Evolutionary conservation across 495 filamentous ascomycete species (phyloP), one percentile per base, ranked within the genome.

Genomic region (Entonaema liquescens): DNA sequence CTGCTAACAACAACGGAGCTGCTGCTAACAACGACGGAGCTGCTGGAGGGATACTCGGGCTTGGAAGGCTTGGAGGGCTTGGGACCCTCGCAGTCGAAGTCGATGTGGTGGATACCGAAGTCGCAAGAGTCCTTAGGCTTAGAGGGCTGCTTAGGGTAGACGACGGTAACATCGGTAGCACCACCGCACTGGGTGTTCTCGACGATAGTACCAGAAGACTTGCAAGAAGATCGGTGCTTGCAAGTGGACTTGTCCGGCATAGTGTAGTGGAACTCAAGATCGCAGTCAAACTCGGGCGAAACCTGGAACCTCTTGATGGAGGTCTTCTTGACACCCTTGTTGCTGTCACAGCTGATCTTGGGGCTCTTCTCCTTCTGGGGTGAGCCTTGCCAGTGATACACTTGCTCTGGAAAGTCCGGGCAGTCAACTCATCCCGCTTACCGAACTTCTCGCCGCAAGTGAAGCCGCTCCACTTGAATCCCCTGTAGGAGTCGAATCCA

Each of bases 131-230:
- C 72, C 80, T 85, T 87, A 5, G 78, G 77, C 73, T 81, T 74
- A 49, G 82, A 77, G 67, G 83, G 81, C 77, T 89, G 79, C 7
- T 81, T 73, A 15, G 91, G 91, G 73, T 93, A 88, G 78, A 92
- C 84, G 75, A 97, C 89, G 36, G 87, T 88, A 35, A 97, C 92
- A 23, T 85, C 86, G 74, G 84, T 91, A 63, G 94, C 94, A 81
- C 94, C 94, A 85, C 94, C 95, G 78, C 94, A 98, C 83, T 97
- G 93, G 65, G 83, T 87, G 84, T 97, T 97, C 79, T 85, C 78
- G 69, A 97, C 84, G 58, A 82, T 85, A 56, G 88, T 88, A 74
- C 91, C 92, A 25, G 82, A 82, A 53, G 86, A 79, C 57, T 82
- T 84, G 86, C 92, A 95, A 29, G 80, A 71, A 60, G 85, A 82